A percentile compares a stretch with the other conserved stretches of the same genome.
phyloP scores from a whole-genome alignment of 2,329 filamentous ascomycete genomes.

The Fusarium nelsonii region DNA sequence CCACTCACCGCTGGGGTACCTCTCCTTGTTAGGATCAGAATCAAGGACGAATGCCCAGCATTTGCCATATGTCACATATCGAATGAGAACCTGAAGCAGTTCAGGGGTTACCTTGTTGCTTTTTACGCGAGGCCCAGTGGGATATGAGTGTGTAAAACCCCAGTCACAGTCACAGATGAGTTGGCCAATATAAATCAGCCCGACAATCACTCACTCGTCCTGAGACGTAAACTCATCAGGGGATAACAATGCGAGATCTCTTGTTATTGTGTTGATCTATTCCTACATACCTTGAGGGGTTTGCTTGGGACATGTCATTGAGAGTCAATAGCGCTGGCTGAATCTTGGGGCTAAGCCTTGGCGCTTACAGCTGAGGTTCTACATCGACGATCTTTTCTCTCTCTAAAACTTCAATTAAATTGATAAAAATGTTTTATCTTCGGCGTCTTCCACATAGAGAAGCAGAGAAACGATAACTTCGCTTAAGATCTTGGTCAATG shows the following conservation, averaged over 20 bases:
- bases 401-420: too few relatives aligned
- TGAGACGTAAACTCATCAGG: neutral
- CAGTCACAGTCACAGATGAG: neutral
- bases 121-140: neutral
- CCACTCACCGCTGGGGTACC: neutral
- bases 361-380: constrained; percentile 7
- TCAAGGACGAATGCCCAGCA: neutral
- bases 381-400: constrained; percentile 8
- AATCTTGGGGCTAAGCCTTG: constrained; percentile 9
- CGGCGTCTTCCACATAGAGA: too few relatives aligned
- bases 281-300: neutral
- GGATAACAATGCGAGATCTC: neutral
- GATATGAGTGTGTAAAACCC: too few relatives aligned
- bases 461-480: neutral
- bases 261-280: neutral
- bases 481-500: neutral
- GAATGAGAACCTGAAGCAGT: neutral
- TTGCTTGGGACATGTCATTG: constrained; percentile 9
- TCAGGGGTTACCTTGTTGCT: constrained; percentile 2
- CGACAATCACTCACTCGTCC: neutral
- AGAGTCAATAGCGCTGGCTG: neutral
- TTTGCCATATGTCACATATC: constrained; percentile 1
- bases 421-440: too few relatives aligned
- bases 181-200: neutral
- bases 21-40: neutral